Base-by-base conservation (phyloP, 2,329 filamentous ascomycete genomes). In the Gnomoniopsis smithogilvyi region DNA sequence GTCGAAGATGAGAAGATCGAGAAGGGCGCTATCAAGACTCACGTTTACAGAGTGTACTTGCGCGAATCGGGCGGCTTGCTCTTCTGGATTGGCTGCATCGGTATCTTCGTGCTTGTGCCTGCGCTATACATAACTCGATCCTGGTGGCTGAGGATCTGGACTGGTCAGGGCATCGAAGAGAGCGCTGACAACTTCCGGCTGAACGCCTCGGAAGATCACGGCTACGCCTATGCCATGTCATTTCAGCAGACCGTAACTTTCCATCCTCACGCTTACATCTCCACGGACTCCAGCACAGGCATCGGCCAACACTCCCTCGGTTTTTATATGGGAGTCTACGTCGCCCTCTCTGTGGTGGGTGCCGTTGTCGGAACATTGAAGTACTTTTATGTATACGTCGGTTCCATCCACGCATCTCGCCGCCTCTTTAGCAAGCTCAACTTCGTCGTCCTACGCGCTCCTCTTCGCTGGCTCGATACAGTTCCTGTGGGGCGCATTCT, bases 381-480 rank as follows among this genome's bases (percentile, higher is more conserved):
- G 60, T 92, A 85, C 71, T 81, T 80, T 59, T 85, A 84, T 69
- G 76, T 89, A 6, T 90, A 86, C 66, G 65, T 76, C 8, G 86
- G 87, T 51, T 88, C 88, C 14, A 78, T 92, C 64, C 80, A 79
- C 59, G 89, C 89, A 3, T 92, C 89, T n/a, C 79, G 84, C 43
- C 74, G 75, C 48, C 77, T 93, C 3, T 94, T 92, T 63, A 79
- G 84, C 22, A 81, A 81, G 54, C 81, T 92, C 63, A 84, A 87
- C 47, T 85, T 83, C 64, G 79, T 84, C 0, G 80, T 94, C 12
- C 77, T 94, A 3, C 83, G 88, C 19, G 86, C 90, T 6, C 90
- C 89, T 1, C 77, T 93, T n/a, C 79, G 89, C 62, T 92, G 89
- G 88, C 79, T 94, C 41, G 90, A 94, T 68, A 93, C 90, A 0